These are phyloP conservation scores for Gossypium thurberi DNA, from an alignment of 345 rosid genomes.

Conservation along the genomic window DNA sequence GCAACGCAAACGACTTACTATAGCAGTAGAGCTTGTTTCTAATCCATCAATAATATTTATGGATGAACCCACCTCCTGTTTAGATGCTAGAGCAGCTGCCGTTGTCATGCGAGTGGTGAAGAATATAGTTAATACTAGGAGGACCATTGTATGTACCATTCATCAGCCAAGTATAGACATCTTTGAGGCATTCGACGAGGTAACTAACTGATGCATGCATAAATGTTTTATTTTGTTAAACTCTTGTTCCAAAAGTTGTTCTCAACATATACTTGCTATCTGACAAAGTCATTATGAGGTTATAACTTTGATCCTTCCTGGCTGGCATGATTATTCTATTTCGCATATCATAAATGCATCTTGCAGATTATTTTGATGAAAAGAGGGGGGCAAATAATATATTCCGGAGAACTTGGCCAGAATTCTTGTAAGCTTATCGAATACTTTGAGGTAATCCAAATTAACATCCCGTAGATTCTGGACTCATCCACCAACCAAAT, in stretches of 20 bases:
- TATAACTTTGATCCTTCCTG: not conserved
- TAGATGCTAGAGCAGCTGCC: constrained; percentile 59
- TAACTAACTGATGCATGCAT: constrained; percentile 5
- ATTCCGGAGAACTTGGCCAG: constrained; percentile 45
- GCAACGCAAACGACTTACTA: constrained; percentile 48
- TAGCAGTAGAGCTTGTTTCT: constrained; percentile 53
- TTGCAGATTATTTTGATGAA: constrained; percentile 56
- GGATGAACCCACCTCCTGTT: constrained; percentile 57
- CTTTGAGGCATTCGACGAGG: constrained; percentile 56
- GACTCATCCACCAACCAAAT: not conserved
- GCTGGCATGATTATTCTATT: not conserved
- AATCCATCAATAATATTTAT: constrained; percentile 56
- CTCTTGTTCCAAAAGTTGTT: no score
- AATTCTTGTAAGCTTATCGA: constrained; percentile 42
- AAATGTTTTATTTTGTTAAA: no score
- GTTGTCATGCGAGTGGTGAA: constrained; percentile 49
- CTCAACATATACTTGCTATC: not conserved
- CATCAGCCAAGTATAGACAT: constrained; percentile 53
- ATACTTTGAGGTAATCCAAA: constrained; percentile 42
- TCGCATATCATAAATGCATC: not conserved
- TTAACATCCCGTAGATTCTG: not conserved
- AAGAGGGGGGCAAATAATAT: constrained; percentile 47
- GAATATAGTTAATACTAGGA: constrained; percentile 35
- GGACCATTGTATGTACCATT: constrained; percentile 53
- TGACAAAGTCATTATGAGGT: not conserved